phyloP scores from a whole-genome alignment of 257 asterid species.

The Ophiorrhiza pumila region DNA sequence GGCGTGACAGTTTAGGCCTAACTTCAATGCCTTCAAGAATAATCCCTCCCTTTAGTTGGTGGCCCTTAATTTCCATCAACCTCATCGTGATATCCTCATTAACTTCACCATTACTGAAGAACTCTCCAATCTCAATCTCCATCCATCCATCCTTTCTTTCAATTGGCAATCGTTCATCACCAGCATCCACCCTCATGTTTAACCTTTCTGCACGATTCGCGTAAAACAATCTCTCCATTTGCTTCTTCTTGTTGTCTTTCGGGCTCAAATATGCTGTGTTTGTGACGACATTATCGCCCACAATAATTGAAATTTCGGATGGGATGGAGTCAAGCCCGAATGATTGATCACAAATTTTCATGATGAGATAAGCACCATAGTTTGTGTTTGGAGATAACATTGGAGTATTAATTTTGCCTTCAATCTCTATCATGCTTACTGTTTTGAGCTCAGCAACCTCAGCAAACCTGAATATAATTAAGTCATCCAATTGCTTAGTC shows the following conservation, averaged over 20 bases:
- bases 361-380: slow-evolving; percentile 32
- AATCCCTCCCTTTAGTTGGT: slow-evolving; percentile 68
- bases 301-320: slow-evolving; percentile 7
- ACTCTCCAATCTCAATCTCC: slow-evolving; percentile 37
- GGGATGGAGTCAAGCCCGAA: slow-evolving; percentile 36
- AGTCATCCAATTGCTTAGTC: background rate
- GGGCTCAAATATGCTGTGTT: slow-evolving; percentile 24
- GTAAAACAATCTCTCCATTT: slow-evolving; percentile 23
- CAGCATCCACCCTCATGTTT: slow-evolving; percentile 23
- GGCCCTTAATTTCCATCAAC: slow-evolving; percentile 52
- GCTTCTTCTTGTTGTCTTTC: slow-evolving; percentile 7
- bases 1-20: slow-evolving; percentile 63
- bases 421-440: slow-evolving; percentile 23
- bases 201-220: slow-evolving; percentile 19
- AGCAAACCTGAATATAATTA: slow-evolving; percentile 15
- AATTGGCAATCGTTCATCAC: slow-evolving; percentile 8
- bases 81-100: slow-evolving; percentile 43
- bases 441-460: slow-evolving; percentile 36
- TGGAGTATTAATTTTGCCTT: slow-evolving; percentile 27
- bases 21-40: slow-evolving; percentile 69
- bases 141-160: slow-evolving; percentile 38
- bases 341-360: slow-evolving; percentile 21
- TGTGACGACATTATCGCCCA: background rate
- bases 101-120: slow-evolving; percentile 13
- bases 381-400: slow-evolving; percentile 28